phyloP scores from a whole-genome alignment of 768 basidiomycete genomes.

The Calvatia gigantea region DNA sequence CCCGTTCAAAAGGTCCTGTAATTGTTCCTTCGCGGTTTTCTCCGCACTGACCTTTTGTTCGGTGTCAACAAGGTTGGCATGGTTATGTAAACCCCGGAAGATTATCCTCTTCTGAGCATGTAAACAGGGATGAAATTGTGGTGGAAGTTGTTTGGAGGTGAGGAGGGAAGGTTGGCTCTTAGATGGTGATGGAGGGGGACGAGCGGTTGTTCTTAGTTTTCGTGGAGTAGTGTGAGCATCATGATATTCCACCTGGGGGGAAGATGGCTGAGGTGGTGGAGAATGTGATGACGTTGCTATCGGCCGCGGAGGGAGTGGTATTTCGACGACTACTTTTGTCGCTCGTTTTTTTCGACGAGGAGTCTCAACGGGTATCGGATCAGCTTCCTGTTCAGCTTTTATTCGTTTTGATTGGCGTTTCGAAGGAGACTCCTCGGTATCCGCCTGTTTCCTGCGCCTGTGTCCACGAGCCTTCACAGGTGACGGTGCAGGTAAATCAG shows the following conservation, averaged over 20 bases:
- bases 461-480: not conserved
- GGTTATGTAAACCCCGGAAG: constrained; percentile 39
- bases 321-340: constrained; percentile 6
- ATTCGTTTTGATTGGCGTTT: not conserved
- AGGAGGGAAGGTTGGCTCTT: not conserved
- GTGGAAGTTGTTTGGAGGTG: constrained; percentile 27
- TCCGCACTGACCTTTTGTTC: constrained; percentile 29
- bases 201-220: not conserved
- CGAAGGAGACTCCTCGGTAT: not conserved
- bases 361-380: not conserved
- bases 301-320: not conserved
- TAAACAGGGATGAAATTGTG: constrained; percentile 42
- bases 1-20: constrained; percentile 65
- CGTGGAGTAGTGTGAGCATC: not conserved
- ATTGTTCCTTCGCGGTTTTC: constrained; percentile 56
- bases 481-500: not conserved
- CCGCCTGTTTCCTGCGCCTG: not conserved
- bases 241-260: not conserved
- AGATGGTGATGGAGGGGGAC: not conserved
- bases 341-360: not conserved
- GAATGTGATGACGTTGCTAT: not conserved
- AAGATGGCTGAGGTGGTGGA: not conserved
- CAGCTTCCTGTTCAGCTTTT: not conserved
- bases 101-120: constrained; percentile 56
- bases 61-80: constrained; percentile 10